Conservation (phyloP, 139 green algal species). For the Chlorella ohadii region DNA sequence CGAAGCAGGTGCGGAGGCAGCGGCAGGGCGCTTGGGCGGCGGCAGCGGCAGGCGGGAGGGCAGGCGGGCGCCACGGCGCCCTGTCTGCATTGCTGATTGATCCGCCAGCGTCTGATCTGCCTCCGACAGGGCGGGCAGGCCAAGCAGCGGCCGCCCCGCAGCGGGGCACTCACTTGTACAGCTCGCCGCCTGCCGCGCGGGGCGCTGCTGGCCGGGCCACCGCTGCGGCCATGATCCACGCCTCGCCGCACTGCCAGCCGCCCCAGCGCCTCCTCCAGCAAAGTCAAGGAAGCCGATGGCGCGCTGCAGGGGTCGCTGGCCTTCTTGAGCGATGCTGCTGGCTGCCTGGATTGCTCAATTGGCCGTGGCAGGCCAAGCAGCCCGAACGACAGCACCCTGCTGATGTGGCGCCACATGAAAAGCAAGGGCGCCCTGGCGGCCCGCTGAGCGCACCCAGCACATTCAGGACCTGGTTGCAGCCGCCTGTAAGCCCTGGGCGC, state of each 20-base stretch:
- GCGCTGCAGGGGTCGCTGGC: not conserved
- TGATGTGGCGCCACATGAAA: too few species aligned
- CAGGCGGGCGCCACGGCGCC: not conserved
- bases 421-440: too few species aligned
- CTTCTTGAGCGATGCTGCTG: too few species aligned
- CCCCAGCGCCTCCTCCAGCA: not conserved
- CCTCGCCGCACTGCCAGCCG: not conserved
- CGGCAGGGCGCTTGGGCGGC: not conserved
- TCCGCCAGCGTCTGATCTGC: not conserved
- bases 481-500: too few species aligned
- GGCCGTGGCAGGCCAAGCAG: too few species aligned
- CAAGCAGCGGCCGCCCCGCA: not conserved
- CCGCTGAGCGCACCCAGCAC: too few species aligned
- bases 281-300: not conserved
- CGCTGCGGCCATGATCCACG: not conserved
- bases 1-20: not conserved
- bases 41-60: not conserved
- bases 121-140: not conserved
- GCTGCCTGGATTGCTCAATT: too few species aligned
- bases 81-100: not conserved
- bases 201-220: constrained; percentile 13
- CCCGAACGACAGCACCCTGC: too few species aligned
- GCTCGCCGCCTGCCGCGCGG: constrained; percentile 39
- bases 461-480: too few species aligned
- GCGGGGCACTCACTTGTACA: constrained; percentile 48